phyloP scores from a whole-genome alignment of 352 stramenopile species.

The Phytophthora nicotianae region DNA sequence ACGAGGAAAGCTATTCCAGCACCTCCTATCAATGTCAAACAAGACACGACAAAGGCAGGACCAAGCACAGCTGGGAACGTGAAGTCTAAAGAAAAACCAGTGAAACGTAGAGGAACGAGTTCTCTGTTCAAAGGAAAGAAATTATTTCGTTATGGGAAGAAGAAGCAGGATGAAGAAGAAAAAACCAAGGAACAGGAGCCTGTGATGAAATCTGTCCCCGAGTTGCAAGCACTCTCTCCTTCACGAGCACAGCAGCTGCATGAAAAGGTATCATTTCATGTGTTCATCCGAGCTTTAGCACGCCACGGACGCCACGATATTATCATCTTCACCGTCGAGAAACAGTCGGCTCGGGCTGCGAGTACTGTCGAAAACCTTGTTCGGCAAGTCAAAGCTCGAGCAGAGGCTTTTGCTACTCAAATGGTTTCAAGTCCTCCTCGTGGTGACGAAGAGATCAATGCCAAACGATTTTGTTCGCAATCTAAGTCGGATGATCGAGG shows the following conservation, averaged over 20 bases:
- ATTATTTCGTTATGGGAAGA: conserved; percentile 34
- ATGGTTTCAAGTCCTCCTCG: conserved; percentile 29
- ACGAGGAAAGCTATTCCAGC: conserved; percentile 24
- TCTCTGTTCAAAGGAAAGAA: conserved; percentile 30
- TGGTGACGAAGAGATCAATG: conserved; percentile 63
- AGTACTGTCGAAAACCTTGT: conserved; percentile 29
- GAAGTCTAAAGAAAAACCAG: neutral
- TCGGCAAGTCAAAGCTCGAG: conserved; percentile 21
- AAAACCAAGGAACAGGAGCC: conserved; percentile 12
- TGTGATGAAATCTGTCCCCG: conserved; percentile 5
- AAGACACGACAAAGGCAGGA: neutral
- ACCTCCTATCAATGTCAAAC: conserved; percentile 1
- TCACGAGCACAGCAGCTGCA: conserved; percentile 26
- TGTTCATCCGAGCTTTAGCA: conserved; percentile 38
- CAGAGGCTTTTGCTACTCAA: conserved; percentile 4
- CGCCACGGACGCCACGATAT: conserved; percentile 29
- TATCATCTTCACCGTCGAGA: conserved; percentile 28
- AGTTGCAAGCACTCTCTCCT: conserved; percentile 27
- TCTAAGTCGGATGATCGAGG: conserved; percentile 23
- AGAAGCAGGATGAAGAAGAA: conserved; percentile 26
- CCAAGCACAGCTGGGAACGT: neutral
- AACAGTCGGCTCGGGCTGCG: conserved; percentile 18
- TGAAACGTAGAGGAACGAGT: conserved; percentile 17
- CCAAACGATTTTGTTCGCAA: conserved; percentile 35
- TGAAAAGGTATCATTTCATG: conserved; percentile 29